Percentiles rank a stretch among this genome's conserved stretches.
phyloP scores from a whole-genome alignment of 768 basidiomycete genomes.

The Phlegmacium glaucopus region DNA sequence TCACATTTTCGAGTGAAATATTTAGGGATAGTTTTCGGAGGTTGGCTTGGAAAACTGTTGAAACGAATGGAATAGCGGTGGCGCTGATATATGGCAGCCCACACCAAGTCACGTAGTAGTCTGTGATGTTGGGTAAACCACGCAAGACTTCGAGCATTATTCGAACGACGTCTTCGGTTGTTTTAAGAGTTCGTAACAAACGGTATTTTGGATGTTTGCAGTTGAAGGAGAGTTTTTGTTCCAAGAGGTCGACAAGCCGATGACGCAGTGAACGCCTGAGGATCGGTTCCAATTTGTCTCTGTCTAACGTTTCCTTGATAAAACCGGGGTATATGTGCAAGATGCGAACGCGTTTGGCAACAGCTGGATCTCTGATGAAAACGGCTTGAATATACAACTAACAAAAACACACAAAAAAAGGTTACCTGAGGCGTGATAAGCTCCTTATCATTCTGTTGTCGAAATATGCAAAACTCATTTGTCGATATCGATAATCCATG shows the following conservation, averaged over 20 bases:
- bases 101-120: conserved; percentile 50
- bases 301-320: conserved; percentile 36
- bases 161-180: conserved; percentile 36
- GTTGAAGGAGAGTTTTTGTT: conserved; percentile 30
- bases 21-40: conserved; percentile 41
- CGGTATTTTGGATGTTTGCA: conserved; percentile 25
- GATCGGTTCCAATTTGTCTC: conserved; percentile 13
- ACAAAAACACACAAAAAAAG: too few species aligned
- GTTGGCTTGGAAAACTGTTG: conserved; percentile 31
- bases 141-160: conserved; percentile 41
- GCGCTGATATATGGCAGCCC: conserved; percentile 32
- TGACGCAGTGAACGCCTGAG: conserved; percentile 25
- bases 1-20: conserved; percentile 40
- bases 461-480: conserved; percentile 48
- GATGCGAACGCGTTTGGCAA: conserved; percentile 45
- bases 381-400: background rate
- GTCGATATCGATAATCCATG: conserved; percentile 47
- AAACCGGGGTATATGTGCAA: conserved; percentile 49
- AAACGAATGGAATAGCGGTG: conserved; percentile 27
- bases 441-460: conserved; percentile 42
- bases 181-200: conserved; percentile 25
- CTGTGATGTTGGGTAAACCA: conserved; percentile 41
- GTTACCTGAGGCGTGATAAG: conserved; percentile 36
- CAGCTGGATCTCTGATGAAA: conserved; percentile 38
- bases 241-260: conserved; percentile 24